Conservation (phyloP, 2,329 filamentous ascomycete genomes). For the Sclerotinia borealis region DNA sequence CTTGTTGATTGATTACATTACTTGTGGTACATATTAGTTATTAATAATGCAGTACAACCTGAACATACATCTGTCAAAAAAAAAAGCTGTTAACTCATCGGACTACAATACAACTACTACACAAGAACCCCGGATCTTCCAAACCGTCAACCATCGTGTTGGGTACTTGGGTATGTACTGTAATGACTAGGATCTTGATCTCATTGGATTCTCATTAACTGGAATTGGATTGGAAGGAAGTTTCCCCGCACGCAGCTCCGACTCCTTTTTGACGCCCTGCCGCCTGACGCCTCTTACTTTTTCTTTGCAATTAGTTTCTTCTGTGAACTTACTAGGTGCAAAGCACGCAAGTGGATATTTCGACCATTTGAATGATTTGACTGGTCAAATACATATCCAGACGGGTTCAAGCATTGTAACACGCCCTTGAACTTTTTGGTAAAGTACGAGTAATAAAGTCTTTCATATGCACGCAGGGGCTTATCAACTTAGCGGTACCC, state of each 20-base stretch:
- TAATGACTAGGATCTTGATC: not conserved
- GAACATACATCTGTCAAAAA: not conserved
- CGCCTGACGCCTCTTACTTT: no score
- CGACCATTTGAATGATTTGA: not conserved
- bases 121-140: not conserved
- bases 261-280: not conserved
- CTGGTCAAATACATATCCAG: not conserved
- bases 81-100: not conserved
- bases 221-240: not conserved
- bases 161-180: not conserved
- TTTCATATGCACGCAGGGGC: not conserved
- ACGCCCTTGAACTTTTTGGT: not conserved
- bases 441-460: not conserved
- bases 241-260: not conserved
- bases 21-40: no score
- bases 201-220: not conserved
- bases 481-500: not conserved
- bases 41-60: not conserved
- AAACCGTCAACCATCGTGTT: not conserved
- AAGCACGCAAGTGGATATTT: not conserved
- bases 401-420: conserved; percentile 1
- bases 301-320: no score
- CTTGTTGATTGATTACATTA: no score
- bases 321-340: no score
- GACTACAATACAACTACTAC: not conserved